Conservation (phyloP, 2,329 filamentous ascomycete genomes). For the Xylaria sp. region DNA sequence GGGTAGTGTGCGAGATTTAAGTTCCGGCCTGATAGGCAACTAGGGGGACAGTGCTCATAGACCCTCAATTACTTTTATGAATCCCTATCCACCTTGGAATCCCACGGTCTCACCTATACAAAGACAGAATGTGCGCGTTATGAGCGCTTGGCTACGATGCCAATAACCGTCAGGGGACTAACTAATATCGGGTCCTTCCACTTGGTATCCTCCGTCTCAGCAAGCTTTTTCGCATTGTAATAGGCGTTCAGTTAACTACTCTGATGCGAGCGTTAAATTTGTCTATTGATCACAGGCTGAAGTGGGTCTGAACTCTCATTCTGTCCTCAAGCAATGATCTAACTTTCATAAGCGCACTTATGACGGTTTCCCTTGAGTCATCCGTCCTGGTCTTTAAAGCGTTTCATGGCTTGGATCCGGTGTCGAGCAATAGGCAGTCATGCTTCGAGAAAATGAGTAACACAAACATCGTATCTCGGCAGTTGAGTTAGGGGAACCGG, state of each 20-base stretch:
- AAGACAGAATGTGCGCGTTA: neutral
- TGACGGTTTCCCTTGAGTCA: neutral
- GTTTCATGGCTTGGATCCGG: neutral
- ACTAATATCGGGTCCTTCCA: neutral
- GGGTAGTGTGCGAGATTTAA: no score
- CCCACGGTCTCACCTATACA: no score
- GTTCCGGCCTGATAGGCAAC: neutral
- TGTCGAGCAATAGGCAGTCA: neutral
- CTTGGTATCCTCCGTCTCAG: neutral
- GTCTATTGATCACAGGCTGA: no score
- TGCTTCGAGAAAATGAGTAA: neutral
- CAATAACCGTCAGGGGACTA: neutral
- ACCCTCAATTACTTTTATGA: neutral
- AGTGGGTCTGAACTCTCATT: no score
- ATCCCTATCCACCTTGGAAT: no score
- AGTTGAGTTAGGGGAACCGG: neutral
- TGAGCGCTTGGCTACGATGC: neutral
- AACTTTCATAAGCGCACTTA: neutral
- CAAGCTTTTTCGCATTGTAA: neutral
- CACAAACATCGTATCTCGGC: neutral
- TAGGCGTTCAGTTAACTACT: neutral
- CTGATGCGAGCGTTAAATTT: neutral
- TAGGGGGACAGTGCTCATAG: neutral
- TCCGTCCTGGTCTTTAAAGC: neutral
- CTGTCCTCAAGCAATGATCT: neutral